Conservation (phyloP, 2,329 filamentous ascomycete species). For the Fusarium pininemorale region DNA sequence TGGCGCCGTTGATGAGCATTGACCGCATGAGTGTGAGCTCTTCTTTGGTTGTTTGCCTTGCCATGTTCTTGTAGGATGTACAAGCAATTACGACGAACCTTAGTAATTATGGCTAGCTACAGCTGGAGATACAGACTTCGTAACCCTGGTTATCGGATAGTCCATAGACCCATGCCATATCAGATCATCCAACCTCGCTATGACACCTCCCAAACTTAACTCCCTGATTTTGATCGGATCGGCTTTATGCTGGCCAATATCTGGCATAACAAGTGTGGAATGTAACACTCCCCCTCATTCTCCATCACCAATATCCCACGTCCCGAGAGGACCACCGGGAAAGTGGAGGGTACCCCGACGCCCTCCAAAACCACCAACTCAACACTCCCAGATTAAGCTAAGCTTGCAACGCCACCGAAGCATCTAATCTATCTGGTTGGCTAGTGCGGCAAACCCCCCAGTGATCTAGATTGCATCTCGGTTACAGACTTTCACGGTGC, state of each 20-base stretch:
- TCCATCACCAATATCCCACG: background rate
- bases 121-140: background rate
- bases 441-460: no score
- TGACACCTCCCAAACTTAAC: accelerated
- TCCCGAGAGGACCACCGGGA: slow-evolving; percentile 25
- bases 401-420: background rate
- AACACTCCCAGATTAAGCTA: background rate
- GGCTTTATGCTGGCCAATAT: accelerated
- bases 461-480: background rate
- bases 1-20: background rate
- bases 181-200: background rate
- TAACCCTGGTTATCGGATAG: no score
- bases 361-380: background rate
- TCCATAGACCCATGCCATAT: background rate
- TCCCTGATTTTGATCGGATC: no score
- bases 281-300: background rate
- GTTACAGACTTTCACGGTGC: background rate
- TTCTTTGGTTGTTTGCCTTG: background rate
- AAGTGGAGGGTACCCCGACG: slow-evolving; percentile 5
- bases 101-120: no score
- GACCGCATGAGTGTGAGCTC: background rate
- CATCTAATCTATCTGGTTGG: background rate
- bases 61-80: accelerated
- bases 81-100: accelerated
- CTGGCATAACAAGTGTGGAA: background rate